Percentiles rank a stretch among this genome's conserved stretches.
phyloP scores from a whole-genome alignment of 352 stramenopile species.

The Thalassiosira hispida region DNA sequence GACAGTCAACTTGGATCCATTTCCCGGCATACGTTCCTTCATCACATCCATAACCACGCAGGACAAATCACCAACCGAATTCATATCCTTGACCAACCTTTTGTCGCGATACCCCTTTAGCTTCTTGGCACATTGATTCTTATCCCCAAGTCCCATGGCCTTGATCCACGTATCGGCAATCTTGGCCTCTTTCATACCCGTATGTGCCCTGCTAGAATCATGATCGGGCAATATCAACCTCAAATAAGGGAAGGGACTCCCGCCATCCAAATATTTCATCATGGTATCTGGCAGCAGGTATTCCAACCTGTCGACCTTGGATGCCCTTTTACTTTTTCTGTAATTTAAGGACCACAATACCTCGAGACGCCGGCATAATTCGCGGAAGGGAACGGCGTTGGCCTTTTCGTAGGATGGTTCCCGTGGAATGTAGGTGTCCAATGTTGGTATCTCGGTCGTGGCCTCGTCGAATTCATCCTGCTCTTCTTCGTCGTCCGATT shows the following conservation, averaged over 20 bases:
- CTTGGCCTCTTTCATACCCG: conserved; percentile 70
- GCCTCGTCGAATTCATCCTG: conserved; percentile 23
- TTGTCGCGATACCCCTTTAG: conserved; percentile 24
- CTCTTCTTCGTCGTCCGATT: conserved; percentile 31
- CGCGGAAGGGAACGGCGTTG: conserved; percentile 51
- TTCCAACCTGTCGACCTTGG: conserved; percentile 43
- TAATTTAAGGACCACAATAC: conserved; percentile 45
- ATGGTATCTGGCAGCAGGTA: conserved; percentile 44
- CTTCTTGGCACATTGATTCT: conserved; percentile 4
- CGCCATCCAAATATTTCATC: conserved; percentile 32
- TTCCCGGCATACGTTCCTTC: conserved; percentile 40
- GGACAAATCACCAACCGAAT: conserved; percentile 63
- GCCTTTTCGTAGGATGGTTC: conserved; percentile 61
- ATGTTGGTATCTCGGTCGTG: conserved; percentile 30
- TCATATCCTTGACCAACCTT: conserved; percentile 18
- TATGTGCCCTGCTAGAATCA: conserved; percentile 63
- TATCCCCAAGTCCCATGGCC: conserved; percentile 56
- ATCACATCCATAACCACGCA: conserved; percentile 65
- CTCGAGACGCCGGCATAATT: conserved; percentile 59
- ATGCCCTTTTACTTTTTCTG: conserved; percentile 28
- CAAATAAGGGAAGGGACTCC: conserved; percentile 70
- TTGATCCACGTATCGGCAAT: conserved; percentile 70
- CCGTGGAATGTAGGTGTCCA: conserved; percentile 42
- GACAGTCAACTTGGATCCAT: conserved; percentile 64
- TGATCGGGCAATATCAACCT: conserved; percentile 73